Percentiles rank a stretch among this genome's conserved stretches.
Conservation (phyloP, 805 yeast species). For the Grigorovia jiainica region DNA sequence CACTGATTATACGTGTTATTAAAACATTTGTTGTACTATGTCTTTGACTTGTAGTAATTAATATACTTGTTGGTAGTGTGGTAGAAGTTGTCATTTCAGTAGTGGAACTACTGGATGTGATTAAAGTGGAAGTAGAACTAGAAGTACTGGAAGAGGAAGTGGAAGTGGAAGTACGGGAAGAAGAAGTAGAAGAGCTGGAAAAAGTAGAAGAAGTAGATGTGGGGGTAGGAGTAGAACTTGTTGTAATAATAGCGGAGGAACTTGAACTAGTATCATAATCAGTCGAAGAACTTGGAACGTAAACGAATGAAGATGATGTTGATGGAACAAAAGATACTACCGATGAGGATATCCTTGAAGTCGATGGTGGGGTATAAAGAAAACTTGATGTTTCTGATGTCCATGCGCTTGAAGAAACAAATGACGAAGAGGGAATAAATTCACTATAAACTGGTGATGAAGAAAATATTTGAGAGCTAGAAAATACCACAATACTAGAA, state of each 20-base stretch:
- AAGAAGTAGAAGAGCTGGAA: conserved; percentile 9
- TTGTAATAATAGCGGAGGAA: background rate
- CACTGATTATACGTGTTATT: conserved; percentile 25
- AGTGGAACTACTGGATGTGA: conserved; percentile 2
- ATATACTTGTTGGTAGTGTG: background rate
- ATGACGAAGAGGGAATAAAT: background rate
- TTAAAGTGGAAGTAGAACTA: conserved; percentile 1
- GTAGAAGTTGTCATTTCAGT: background rate
- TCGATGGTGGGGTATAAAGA: background rate
- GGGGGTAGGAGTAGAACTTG: conserved; percentile 3
- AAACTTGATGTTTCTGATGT: too few relatives aligned
- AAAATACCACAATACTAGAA: too few relatives aligned
- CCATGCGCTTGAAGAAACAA: background rate
- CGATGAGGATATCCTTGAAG: background rate
- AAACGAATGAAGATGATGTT: too few relatives aligned
- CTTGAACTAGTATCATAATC: background rate
- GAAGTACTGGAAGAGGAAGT: background rate
- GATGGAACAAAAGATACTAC: too few relatives aligned
- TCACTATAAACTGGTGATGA: too few relatives aligned
- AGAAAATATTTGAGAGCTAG: too few relatives aligned
- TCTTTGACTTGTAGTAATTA: background rate
- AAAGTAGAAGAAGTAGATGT: conserved; percentile 16
- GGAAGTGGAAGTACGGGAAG: conserved; percentile 1
- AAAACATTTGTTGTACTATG: conserved; percentile 6
- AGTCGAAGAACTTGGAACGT: background rate